These are phyloP conservation scores for Ettlia oleoabundans DNA, from an alignment of 139 green algal species.

Conservation along the genomic window DNA sequence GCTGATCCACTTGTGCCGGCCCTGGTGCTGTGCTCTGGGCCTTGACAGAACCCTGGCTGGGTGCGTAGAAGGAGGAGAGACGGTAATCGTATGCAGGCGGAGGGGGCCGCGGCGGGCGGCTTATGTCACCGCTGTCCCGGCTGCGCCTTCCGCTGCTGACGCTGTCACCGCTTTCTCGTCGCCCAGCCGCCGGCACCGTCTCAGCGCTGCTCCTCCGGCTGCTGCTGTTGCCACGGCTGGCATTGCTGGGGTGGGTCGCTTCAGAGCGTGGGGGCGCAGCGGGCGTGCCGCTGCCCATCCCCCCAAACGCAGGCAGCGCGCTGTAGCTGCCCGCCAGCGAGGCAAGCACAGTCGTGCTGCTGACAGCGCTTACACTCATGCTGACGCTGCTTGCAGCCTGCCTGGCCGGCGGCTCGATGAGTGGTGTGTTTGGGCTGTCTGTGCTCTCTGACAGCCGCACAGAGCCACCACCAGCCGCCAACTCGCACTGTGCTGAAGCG, in stretches of 20 bases:
- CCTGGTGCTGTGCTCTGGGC: neutral
- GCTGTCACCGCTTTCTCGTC: constrained; percentile 5
- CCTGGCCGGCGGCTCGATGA: neutral
- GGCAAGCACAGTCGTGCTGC: constrained; percentile 8
- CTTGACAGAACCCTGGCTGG: neutral
- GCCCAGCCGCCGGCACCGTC: neutral
- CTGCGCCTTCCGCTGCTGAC: neutral
- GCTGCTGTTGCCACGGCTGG: neutral
- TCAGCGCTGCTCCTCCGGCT: neutral
- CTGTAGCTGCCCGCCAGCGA: constrained; percentile 2
- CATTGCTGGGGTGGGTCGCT: neutral
- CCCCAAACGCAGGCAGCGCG: neutral
- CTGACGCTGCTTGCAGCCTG: neutral
- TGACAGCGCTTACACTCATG: neutral
- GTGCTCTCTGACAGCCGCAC: neutral
- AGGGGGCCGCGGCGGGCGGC: neutral
- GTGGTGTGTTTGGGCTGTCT: neutral
- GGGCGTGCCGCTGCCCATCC: neutral
- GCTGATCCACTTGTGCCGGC: neutral
- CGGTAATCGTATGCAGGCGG: neutral
- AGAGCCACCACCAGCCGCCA: too few species aligned
- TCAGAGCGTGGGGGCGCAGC: neutral
- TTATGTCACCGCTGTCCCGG: neutral
- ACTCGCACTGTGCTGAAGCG: neutral
- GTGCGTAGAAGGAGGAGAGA: neutral